Conservation (phyloP, 768 basidiomycete genomes). For the Psilocybe subaeruginosa region DNA sequence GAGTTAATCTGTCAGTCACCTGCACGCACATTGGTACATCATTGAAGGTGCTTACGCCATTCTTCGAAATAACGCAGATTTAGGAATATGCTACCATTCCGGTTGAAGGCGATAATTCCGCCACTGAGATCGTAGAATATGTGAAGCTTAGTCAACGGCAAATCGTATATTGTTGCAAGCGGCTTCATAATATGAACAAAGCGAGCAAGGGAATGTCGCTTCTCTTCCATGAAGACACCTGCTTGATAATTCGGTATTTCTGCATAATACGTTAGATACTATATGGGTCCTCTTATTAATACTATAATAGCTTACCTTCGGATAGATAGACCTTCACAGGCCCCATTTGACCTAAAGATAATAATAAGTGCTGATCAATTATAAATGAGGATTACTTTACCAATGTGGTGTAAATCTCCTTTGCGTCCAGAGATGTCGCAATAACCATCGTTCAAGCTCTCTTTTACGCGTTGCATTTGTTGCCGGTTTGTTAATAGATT, state of each 20-base stretch:
- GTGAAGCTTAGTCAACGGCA: slow-evolving; percentile 76
- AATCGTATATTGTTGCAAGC: slow-evolving; percentile 70
- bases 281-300: neutral
- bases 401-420: slow-evolving; percentile 63
- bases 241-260: slow-evolving; percentile 53
- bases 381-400: slow-evolving; percentile 34
- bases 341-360: slow-evolving; percentile 57
- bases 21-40: neutral
- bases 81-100: slow-evolving; percentile 84
- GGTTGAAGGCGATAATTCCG: slow-evolving; percentile 91
- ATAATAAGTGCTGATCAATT: neutral
- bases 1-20: neutral
- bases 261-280: slow-evolving; percentile 27
- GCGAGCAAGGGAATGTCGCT: slow-evolving; percentile 62
- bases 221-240: slow-evolving; percentile 49
- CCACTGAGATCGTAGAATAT: slow-evolving; percentile 86
- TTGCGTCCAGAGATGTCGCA: slow-evolving; percentile 75
- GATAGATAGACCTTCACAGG: slow-evolving; percentile 65
- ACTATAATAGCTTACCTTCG: slow-evolving; percentile 45
- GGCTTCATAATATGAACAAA: slow-evolving; percentile 74
- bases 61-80: slow-evolving; percentile 85
- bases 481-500: slow-evolving; percentile 64
- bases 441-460: slow-evolving; percentile 79
- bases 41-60: slow-evolving; percentile 70
- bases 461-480: slow-evolving; percentile 72